phyloP scores from a whole-genome alignment of 2,329 filamentous ascomycete species.

The Sporothrix globosa region DNA sequence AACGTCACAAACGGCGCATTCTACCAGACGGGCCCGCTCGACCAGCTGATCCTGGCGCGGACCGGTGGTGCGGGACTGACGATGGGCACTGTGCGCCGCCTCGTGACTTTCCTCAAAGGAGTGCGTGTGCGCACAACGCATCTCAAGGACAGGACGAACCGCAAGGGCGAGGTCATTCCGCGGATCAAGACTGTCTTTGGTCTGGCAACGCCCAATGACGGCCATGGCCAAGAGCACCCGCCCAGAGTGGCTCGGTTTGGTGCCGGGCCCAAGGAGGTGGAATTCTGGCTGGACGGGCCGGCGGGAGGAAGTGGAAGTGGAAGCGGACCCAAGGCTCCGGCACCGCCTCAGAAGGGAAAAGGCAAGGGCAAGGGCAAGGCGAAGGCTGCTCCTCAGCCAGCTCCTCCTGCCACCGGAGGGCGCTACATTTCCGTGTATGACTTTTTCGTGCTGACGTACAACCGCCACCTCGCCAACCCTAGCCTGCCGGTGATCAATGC shows the following conservation, averaged over 20 bases:
- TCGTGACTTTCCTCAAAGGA: slow-evolving; percentile 46
- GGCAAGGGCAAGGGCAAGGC: slow-evolving; percentile 1
- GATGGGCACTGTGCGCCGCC: slow-evolving; percentile 28
- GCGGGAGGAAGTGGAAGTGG: background rate
- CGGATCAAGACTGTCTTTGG: slow-evolving; percentile 47
- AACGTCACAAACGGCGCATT: slow-evolving; percentile 46
- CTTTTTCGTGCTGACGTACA: slow-evolving; percentile 51
- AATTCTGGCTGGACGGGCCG: slow-evolving; percentile 54
- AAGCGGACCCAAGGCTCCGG: background rate
- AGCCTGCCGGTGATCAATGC: slow-evolving; percentile 61
- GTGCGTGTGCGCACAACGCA: slow-evolving; percentile 48
- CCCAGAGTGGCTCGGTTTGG: slow-evolving; percentile 42
- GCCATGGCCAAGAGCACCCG: slow-evolving; percentile 39
- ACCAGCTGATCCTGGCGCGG: slow-evolving; percentile 33
- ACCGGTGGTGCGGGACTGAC: background rate
- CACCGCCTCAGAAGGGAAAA: background rate
- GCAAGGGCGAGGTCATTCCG: slow-evolving; percentile 41
- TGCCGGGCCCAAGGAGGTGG: slow-evolving; percentile 56
- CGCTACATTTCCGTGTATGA: slow-evolving; percentile 56
- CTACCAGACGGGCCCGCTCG: slow-evolving; percentile 40
- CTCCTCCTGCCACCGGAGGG: slow-evolving; percentile 37
- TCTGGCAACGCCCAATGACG: slow-evolving; percentile 45
- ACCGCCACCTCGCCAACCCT: slow-evolving; percentile 44
- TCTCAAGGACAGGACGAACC: slow-evolving; percentile 43
- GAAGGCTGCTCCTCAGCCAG: slow-evolving; percentile 32